These are phyloP conservation scores for Colletotrichum zoysiae DNA, from an alignment of 2,329 filamentous ascomycete genomes.

Conservation along the genomic window DNA sequence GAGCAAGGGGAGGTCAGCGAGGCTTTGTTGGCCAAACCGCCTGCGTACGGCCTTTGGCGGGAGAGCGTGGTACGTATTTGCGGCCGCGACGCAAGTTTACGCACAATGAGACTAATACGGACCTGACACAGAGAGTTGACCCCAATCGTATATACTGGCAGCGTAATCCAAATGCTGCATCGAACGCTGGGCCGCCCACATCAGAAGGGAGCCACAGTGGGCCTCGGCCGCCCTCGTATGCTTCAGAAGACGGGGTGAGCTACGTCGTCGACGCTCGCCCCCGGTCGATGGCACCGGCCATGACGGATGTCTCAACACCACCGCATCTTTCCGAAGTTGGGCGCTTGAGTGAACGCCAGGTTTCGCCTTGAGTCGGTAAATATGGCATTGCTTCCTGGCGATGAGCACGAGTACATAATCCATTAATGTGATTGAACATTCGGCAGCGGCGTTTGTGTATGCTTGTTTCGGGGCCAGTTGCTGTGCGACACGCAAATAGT, in stretches of 20 bases:
- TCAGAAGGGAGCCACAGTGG: slow-evolving; percentile 45
- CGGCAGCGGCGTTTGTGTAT: neutral
- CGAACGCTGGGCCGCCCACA: slow-evolving; percentile 11
- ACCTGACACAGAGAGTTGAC: slow-evolving; percentile 72
- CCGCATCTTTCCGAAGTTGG: slow-evolving; percentile 63
- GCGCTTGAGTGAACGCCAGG: slow-evolving; percentile 18
- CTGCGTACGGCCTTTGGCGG: slow-evolving; percentile 88
- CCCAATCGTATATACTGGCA: slow-evolving; percentile 87
- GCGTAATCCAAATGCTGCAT: slow-evolving; percentile 63
- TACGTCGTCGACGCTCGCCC: slow-evolving; percentile 78
- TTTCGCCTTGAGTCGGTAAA: neutral
- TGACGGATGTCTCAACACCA: slow-evolving; percentile 47
- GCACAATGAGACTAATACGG: slow-evolving; percentile 1
- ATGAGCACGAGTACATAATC: neutral
- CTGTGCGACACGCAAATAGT: neutral
- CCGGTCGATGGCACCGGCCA: slow-evolving; percentile 64
- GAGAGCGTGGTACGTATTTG: slow-evolving; percentile 77
- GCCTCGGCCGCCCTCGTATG: slow-evolving; percentile 78
- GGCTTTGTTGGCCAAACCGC: slow-evolving; percentile 73
- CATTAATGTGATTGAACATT: neutral
- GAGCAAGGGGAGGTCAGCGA: slow-evolving; percentile 62
- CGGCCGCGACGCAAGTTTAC: neutral
- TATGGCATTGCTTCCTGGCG: neutral
- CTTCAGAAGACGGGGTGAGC: slow-evolving; percentile 79
- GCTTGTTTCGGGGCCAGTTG: neutral